phyloP scores from a whole-genome alignment of 768 basidiomycete species.

The Podaxis mareebaensis region DNA sequence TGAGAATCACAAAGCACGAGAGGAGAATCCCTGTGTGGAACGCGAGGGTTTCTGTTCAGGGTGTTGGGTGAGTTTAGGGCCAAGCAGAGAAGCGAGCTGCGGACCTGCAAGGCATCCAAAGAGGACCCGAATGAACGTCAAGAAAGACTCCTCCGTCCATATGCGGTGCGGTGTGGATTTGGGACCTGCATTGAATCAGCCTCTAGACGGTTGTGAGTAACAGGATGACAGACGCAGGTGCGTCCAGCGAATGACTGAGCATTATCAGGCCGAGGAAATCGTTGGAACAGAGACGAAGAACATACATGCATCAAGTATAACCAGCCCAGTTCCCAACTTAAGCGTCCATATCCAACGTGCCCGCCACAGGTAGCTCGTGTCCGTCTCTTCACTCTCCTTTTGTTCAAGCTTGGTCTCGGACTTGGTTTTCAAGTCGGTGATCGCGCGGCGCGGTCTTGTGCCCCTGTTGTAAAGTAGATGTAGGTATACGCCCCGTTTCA shows the following conservation, averaged over 20 bases:
- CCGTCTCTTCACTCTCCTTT: neutral
- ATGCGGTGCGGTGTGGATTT: slow-evolving; percentile 36
- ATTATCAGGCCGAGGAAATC: slow-evolving; percentile 9
- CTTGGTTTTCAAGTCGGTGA: slow-evolving; percentile 19
- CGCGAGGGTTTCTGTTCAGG: slow-evolving; percentile 62
- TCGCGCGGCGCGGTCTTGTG: slow-evolving; percentile 54
- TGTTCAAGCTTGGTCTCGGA: neutral
- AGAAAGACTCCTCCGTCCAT: slow-evolving; percentile 54
- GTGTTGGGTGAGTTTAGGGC: slow-evolving; percentile 2
- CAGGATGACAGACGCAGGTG: slow-evolving; percentile 51
- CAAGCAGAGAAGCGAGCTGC: slow-evolving; percentile 10
- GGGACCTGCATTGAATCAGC: slow-evolving; percentile 34
- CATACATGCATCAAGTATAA: slow-evolving; percentile 75
- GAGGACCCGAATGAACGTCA: slow-evolving; percentile 57
- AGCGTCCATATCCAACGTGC: slow-evolving; percentile 58
- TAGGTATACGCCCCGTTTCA: slow-evolving; percentile 80
- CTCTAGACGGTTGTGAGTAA: neutral
- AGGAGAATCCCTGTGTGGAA: slow-evolving; percentile 71
- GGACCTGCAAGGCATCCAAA: slow-evolving; percentile 66
- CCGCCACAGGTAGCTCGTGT: neutral
- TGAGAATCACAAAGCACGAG: slow-evolving; percentile 55
- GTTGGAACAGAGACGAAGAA: slow-evolving; percentile 18
- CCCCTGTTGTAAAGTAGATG: slow-evolving; percentile 84
- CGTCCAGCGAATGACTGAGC: slow-evolving; percentile 76
- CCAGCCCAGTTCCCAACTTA: slow-evolving; percentile 56